A percentile compares a stretch with the other conserved stretches of the same genome.
These are phyloP conservation scores for Fusarium bactridioides DNA, from an alignment of 2,329 filamentous ascomycete species.

Conservation along the genomic window DNA sequence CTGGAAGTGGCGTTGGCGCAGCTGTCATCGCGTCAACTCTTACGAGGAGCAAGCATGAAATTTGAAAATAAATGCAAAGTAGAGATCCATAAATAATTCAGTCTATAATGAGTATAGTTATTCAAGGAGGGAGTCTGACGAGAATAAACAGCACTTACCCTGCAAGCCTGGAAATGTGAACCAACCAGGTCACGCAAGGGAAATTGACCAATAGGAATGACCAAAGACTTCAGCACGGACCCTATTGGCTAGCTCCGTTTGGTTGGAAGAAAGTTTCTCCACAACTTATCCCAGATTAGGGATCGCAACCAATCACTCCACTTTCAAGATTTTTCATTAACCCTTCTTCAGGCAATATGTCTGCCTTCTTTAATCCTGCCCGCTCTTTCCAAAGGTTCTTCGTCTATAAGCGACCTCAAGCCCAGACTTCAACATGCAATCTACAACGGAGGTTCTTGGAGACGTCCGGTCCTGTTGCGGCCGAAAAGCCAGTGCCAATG, in stretches of 20 bases:
- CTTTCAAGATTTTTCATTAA: not conserved
- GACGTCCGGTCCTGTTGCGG: not conserved
- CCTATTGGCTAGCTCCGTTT: too few species aligned
- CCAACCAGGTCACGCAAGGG: too few species aligned
- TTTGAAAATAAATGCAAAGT: not conserved
- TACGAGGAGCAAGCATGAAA: not conserved
- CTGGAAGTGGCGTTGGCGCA: conserved; percentile 3
- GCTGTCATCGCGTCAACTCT: conserved; percentile 7
- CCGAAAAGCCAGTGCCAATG: not conserved
- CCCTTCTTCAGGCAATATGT: not conserved
- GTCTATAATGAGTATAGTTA: fast-evolving
- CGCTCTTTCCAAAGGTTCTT: not conserved
- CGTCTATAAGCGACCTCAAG: not conserved
- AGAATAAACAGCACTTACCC: not conserved
- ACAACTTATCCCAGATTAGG: not conserved
- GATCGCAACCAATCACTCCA: not conserved
- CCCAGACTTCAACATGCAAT: not conserved
- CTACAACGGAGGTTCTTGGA: not conserved
- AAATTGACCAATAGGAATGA: too few species aligned
- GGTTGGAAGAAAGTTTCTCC: not conserved
- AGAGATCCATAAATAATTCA: fast-evolving
- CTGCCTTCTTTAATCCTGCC: not conserved
- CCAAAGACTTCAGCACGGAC: too few species aligned
- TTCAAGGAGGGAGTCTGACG: not conserved
- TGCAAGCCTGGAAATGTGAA: too few species aligned